Evolutionary conservation across 371 early-diverging fungal species (phyloP).

Genomic region (Apophysomyces trapeziformis): DNA sequence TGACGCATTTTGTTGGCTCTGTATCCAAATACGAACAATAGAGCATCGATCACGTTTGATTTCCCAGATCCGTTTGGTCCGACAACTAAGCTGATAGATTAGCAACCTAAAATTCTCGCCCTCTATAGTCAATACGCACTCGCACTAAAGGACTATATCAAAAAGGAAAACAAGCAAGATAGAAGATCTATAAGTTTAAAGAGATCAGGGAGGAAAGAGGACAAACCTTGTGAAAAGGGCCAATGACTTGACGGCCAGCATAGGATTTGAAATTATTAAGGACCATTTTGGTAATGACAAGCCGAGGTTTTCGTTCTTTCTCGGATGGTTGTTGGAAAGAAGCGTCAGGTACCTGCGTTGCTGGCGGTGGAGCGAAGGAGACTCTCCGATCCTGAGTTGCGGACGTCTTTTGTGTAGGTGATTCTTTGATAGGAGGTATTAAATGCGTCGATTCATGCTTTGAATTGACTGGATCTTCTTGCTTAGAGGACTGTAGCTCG

Average conservation of each 20-base stretch:
- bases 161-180: neutral
- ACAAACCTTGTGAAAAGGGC: slow-evolving; percentile 96
- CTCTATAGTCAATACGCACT: slow-evolving; percentile 25
- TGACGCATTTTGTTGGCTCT: slow-evolving; percentile 99
- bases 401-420: neutral
- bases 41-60: slow-evolving; percentile 99
- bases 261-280: slow-evolving; percentile 97
- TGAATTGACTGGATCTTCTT: neutral
- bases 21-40: slow-evolving; percentile 99
- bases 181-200: neutral
- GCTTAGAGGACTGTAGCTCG: neutral
- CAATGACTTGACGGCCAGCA: slow-evolving; percentile 90
- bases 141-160: slow-evolving; percentile 52
- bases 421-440: neutral
- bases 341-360: neutral
- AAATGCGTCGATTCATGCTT: neutral
- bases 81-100: slow-evolving; percentile 65
- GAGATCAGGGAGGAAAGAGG: slow-evolving; percentile 25
- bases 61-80: slow-evolving; percentile 99
- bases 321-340: slow-evolving; percentile 10
- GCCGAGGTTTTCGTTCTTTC: slow-evolving; percentile 54
- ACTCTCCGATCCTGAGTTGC: slow-evolving; percentile 13
- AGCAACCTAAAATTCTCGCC: neutral
- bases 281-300: slow-evolving; percentile 92
- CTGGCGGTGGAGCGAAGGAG: slow-evolving; percentile 11